Conservation (phyloP, 2,329 filamentous ascomycete species). For the Fusarium acutatum region DNA sequence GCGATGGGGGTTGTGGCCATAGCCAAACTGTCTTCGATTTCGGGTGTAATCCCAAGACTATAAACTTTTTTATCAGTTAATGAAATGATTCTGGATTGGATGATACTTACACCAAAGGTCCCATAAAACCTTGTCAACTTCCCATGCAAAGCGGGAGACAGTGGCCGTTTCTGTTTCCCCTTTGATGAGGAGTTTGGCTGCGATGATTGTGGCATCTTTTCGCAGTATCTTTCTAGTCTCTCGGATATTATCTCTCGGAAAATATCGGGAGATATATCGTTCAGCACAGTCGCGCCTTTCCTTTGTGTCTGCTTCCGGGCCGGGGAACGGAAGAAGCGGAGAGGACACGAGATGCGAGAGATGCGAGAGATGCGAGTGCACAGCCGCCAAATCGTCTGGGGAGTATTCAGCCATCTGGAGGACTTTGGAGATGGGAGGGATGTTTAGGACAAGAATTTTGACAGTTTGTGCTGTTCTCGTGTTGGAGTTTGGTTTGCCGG, state of each 20-base stretch:
- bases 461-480: too few relatives aligned
- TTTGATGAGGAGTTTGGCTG: not conserved
- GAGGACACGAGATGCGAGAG: too few relatives aligned
- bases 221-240: accelerated
- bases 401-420: not conserved
- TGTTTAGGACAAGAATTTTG: not conserved
- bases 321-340: not conserved
- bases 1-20: not conserved
- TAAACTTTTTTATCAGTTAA: not conserved
- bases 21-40: not conserved
- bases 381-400: accelerated
- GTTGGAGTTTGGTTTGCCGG: not conserved
- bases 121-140: not conserved
- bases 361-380: not conserved
- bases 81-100: accelerated
- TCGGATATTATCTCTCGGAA: not conserved
- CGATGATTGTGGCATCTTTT: not conserved
- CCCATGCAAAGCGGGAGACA: not conserved
- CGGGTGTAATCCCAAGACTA: accelerated
- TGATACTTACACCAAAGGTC: not conserved
- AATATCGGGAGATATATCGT: accelerated
- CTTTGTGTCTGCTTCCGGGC: not conserved
- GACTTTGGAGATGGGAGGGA: not conserved
- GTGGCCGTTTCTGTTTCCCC: accelerated
- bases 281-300: not conserved